phyloP scores from a whole-genome alignment of 2,329 filamentous ascomycete species.

The Talaromyces sp. region DNA sequence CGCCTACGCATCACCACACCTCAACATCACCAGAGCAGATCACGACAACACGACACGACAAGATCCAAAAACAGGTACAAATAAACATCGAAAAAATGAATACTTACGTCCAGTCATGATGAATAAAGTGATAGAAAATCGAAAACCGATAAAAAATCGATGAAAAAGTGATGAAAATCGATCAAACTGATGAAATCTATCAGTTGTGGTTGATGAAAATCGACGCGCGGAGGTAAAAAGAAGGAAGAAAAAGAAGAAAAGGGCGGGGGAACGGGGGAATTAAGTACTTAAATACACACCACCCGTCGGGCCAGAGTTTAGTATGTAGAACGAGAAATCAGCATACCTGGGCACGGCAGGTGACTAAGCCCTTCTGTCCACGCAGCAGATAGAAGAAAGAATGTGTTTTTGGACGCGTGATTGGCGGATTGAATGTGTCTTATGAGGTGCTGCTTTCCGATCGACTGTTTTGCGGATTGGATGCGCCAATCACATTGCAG shows the following conservation, averaged over 20 bases:
- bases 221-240: constrained; percentile 18
- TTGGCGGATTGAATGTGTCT: constrained; percentile 41
- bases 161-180: not conserved
- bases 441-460: constrained; percentile 43
- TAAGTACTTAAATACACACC: constrained; percentile 25
- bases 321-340: constrained; percentile 2
- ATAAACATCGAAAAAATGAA: not conserved
- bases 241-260: constrained; percentile 18
- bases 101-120: constrained; percentile 47
- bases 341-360: constrained; percentile 11
- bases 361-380: constrained; percentile 24
- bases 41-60: not conserved
- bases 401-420: constrained; percentile 26
- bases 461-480: constrained; percentile 25
- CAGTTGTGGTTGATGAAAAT: not conserved
- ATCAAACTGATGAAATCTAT: not conserved
- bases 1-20: not conserved
- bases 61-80: not conserved
- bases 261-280: constrained; percentile 22
- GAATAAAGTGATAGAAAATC: constrained; percentile 17
- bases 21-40: not conserved
- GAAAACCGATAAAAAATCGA: constrained; percentile 17
- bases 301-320: not conserved
- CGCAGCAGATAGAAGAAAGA: constrained; percentile 18
- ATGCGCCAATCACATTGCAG: not conserved